Evolutionary conservation across 371 early-diverging fungal species (phyloP).

Genomic region (Nematocida ausubeli): DNA sequence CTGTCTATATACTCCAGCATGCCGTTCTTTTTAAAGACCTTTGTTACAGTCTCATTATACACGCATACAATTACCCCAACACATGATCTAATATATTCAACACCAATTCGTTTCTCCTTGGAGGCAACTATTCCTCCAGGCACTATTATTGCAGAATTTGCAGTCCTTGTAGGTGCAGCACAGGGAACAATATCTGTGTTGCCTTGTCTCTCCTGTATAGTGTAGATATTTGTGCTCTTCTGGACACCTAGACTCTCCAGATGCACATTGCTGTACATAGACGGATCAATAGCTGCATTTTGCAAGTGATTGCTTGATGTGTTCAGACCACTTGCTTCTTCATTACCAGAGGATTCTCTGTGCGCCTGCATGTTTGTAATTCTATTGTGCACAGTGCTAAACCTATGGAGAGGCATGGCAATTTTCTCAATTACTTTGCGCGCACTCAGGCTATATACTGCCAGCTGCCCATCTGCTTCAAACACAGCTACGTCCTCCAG

Average conservation of each 20-base stretch:
- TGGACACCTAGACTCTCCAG: background rate
- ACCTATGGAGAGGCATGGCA: background rate
- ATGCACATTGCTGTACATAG: background rate
- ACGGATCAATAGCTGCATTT: too few species aligned
- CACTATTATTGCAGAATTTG: too few species aligned
- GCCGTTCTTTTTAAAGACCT: background rate
- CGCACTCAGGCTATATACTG: background rate
- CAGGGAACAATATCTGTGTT: background rate
- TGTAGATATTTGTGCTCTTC: background rate
- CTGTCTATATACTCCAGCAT: background rate
- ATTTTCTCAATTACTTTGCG: background rate
- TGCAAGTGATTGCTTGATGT: background rate
- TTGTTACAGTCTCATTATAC: constrained; percentile 30
- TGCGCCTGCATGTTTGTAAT: background rate
- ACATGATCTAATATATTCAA: constrained; percentile 13
- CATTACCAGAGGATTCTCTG: background rate
- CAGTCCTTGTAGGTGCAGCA: background rate
- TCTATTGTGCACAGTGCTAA: background rate
- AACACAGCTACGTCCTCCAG: background rate
- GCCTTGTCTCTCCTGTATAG: background rate
- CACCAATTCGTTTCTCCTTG: constrained; percentile 23
- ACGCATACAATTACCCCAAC: constrained; percentile 15
- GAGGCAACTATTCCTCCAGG: background rate
- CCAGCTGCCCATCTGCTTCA: background rate
- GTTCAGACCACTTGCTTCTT: background rate